A percentile compares a stretch with the other conserved stretches of the same genome.
These are phyloP conservation scores for Tylopilus rubrobrunneus DNA, from an alignment of 768 basidiomycete genomes.

Conservation along the genomic window DNA sequence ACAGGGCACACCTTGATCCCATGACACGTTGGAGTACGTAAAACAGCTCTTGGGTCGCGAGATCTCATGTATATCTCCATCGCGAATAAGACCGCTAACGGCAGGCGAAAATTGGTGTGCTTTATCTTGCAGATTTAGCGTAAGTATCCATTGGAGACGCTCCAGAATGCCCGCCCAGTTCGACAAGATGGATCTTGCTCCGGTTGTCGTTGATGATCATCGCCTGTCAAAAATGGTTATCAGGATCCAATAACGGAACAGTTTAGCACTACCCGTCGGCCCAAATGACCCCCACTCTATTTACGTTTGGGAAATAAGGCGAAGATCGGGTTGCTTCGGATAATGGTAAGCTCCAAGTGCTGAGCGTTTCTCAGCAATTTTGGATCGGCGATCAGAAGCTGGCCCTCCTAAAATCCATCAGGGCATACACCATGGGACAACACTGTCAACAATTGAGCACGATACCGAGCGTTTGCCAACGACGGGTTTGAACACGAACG, in stretches of 20 bases:
- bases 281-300: constrained; percentile 34
- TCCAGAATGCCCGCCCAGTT: background rate
- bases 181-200: background rate
- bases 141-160: too few species aligned
- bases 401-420: constrained; percentile 30
- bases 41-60: background rate
- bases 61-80: too few species aligned
- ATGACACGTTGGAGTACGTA: background rate
- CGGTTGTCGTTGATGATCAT: background rate
- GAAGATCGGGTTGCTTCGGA: constrained; percentile 32
- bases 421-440: constrained; percentile 6
- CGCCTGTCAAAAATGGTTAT: background rate
- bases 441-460: too few species aligned
- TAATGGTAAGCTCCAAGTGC: constrained; percentile 41
- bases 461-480: constrained; percentile 16
- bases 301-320: constrained; percentile 14
- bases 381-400: constrained; percentile 44
- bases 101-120: too few species aligned
- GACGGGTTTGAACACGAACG: constrained; percentile 25
- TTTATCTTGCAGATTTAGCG: too few species aligned
- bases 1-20: background rate
- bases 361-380: constrained; percentile 42
- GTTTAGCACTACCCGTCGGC: background rate
- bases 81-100: too few species aligned
- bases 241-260: background rate